Conservation (phyloP, 352 stramenopile species). For the Detonula confervacea region DNA sequence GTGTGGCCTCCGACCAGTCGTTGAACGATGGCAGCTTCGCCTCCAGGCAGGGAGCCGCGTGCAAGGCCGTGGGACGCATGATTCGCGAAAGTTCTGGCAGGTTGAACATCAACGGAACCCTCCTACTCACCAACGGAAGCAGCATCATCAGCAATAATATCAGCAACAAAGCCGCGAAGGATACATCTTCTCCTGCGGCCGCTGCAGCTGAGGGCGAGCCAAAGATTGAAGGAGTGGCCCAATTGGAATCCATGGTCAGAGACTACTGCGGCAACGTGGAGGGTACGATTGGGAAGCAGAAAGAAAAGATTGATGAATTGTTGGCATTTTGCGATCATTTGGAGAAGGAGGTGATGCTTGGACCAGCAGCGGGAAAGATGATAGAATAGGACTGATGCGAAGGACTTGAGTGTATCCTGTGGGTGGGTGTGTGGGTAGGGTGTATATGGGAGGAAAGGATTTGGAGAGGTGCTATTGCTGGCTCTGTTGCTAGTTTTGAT, state of each 20-base stretch:
- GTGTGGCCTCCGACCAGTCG: not conserved
- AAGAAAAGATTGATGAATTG: conserved; percentile 52
- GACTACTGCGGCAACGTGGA: conserved; percentile 58
- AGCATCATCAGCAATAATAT: not conserved
- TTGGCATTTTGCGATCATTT: conserved; percentile 65
- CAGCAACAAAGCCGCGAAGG: not conserved
- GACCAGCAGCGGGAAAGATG: too few relatives aligned
- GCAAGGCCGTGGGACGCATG: conserved; percentile 35
- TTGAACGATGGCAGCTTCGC: conserved; percentile 45
- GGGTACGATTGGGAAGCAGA: conserved; percentile 11
- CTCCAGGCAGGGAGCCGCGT: conserved; percentile 47
- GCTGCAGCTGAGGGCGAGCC: not conserved
- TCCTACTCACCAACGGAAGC: conserved; percentile 8
- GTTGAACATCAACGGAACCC: conserved; percentile 46
- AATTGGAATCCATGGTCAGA: conserved; percentile 57
- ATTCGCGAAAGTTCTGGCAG: conserved; percentile 46
- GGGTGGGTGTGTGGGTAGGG: too few relatives aligned
- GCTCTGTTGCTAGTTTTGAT: too few relatives aligned
- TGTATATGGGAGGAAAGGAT: too few relatives aligned
- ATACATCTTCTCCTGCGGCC: not conserved
- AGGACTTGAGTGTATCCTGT: not conserved
- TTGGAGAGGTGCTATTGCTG: too few relatives aligned
- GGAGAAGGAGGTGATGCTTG: conserved; percentile 44
- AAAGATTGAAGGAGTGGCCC: conserved; percentile 39
- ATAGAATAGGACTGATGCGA: too few relatives aligned